Conservation (phyloP, 1,139 yeast species). For the Saccharomyces hybrid region DNA sequence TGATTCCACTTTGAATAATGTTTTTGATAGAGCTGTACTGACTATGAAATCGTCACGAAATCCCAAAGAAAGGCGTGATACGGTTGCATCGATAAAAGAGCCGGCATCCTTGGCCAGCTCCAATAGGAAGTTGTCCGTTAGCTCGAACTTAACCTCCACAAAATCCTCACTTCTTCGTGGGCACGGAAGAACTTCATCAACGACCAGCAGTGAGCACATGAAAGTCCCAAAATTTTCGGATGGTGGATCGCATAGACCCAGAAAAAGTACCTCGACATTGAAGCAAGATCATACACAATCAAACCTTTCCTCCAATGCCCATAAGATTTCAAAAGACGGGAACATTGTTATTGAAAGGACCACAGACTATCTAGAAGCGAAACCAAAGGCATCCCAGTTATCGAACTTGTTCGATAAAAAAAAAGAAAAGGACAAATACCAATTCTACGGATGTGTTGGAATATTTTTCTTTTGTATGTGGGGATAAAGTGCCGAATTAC, state of each 20-base stretch:
- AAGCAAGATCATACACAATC: constrained; percentile 9
- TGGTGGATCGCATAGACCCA: constrained; percentile 8
- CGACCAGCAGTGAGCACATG: constrained; percentile 8
- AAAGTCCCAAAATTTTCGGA: constrained; percentile 9
- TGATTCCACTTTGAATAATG: constrained; percentile 20
- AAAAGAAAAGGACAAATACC: constrained; percentile 32
- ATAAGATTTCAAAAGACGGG: constrained; percentile 10
- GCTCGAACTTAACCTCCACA: constrained; percentile 4
- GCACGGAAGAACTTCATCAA: constrained; percentile 7
- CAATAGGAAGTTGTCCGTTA: constrained; percentile 10
- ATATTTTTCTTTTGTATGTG: constrained; percentile 47
- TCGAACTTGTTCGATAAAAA: constrained; percentile 29
- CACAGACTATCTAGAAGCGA: constrained; percentile 11
- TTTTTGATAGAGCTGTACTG: constrained; percentile 20
- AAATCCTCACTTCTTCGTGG: not conserved
- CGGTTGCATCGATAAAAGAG: not conserved
- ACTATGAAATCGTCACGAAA: constrained; percentile 13
- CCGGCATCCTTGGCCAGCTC: constrained; percentile 6
- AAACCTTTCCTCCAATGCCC: constrained; percentile 5
- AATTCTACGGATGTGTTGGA: constrained; percentile 41
- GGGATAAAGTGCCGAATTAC: constrained; percentile 30
- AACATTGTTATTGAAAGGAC: constrained; percentile 21
- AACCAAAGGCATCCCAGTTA: constrained; percentile 23
- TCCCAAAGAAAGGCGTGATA: not conserved
- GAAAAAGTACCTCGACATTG: constrained; percentile 7